Evolutionary conservation across 345 rosid species (phyloP), one percentile per base, ranked within the genome.

Genomic region (Adansonia digitata): DNA sequence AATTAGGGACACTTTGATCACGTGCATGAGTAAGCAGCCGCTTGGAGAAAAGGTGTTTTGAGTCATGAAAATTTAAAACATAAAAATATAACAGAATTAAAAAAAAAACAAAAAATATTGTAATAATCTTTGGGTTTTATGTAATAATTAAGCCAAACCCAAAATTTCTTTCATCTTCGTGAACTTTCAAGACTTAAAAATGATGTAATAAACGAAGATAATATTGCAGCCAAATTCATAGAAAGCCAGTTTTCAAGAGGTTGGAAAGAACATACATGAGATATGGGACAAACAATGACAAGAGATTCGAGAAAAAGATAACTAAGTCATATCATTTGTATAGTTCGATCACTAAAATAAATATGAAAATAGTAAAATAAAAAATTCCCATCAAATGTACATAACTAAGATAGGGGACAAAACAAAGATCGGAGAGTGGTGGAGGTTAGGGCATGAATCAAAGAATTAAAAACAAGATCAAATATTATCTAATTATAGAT

Each of bases 1-100:
- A 67, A 71, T 67, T 70, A 67, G 49, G 76, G 81, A 64, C 62
- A 57, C 67, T 37, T 60, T 22, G 61, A 62, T 74, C 17, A 74
- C 52, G 77, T 69, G 77, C 77, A 78, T 81, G 26, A 26, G 37
- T 22, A 17, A 43, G 34, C 43, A 73, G 35, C 72, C 75, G 7
- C 37, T 22, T 53, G 26, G n/a, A 45, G 26, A 72, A 42, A 66
- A 31, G 37, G 17, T 57, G 39, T 59, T 29, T 0, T 0, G 1
- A 65, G 63, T 18, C 77, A 26, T 65, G 72, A 59, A 43, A 77
- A 62, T n/a, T n/a, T n/a, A n/a, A n/a, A n/a, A n/a, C n/a, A n/a
- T n/a, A n/a, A n/a, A n/a, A n/a, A n/a, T 3, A 5, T 9, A 40
- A 8, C 17, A 57, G 4, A 7, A 53, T 53, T 11, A 12, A 59